phyloP scores from a whole-genome alignment of 441 rosid species.

The Populus tomentosa region DNA sequence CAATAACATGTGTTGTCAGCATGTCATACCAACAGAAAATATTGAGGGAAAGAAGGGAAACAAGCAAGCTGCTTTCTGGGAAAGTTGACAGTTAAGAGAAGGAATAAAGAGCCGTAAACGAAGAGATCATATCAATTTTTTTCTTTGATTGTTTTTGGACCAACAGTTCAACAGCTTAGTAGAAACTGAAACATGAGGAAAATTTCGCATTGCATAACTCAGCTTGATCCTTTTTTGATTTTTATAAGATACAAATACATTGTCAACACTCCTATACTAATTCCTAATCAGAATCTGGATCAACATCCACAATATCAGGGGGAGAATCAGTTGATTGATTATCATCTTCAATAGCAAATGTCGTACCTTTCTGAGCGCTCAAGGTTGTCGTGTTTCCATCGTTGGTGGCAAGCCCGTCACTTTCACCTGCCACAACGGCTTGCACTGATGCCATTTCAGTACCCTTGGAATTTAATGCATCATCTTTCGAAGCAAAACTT shows the following conservation, averaged over 20 bases:
- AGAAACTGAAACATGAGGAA: too few relatives aligned
- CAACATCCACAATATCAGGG: constrained; percentile 40
- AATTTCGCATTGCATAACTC: neutral
- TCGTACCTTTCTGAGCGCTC: constrained; percentile 15
- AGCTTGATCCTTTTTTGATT: neutral
- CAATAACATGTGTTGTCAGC: too few relatives aligned
- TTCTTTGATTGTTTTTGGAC: too few relatives aligned
- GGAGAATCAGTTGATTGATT: constrained; percentile 30
- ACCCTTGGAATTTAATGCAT: neutral
- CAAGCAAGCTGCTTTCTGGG: too few relatives aligned
- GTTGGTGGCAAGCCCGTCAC: constrained; percentile 3
- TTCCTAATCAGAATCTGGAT: constrained; percentile 38
- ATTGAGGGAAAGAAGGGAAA: too few relatives aligned
- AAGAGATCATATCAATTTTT: too few relatives aligned
- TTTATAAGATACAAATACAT: neutral
- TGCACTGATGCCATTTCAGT: constrained; percentile 11
- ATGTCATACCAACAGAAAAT: too few relatives aligned
- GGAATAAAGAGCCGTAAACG: too few relatives aligned
- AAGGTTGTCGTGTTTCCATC: constrained; percentile 7
- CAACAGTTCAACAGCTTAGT: too few relatives aligned
- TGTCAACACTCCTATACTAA: neutral
- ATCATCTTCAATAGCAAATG: constrained; percentile 12
- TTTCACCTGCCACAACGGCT: constrained; percentile 8
- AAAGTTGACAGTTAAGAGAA: too few relatives aligned
- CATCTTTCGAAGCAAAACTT: neutral